phyloP scores from a whole-genome alignment of 2,329 filamentous ascomycete species.

The Cladophialophora immunda region DNA sequence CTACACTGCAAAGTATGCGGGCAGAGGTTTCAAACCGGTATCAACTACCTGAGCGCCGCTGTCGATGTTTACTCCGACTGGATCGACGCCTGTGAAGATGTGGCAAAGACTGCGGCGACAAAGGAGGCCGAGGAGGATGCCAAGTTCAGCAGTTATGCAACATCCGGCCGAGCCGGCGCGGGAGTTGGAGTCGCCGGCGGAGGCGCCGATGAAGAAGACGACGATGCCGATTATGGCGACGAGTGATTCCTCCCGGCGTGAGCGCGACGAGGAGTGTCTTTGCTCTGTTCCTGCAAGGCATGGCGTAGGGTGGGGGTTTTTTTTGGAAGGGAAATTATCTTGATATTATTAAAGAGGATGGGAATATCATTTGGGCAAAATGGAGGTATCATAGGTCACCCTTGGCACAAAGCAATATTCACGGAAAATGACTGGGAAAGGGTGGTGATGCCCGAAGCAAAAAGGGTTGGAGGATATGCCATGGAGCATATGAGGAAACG shows the following conservation, averaged over 20 bases:
- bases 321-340: not conserved
- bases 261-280: not conserved
- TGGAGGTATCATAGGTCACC: not conserved
- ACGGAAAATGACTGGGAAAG: not conserved
- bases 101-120: slow-evolving; percentile 67
- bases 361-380: not conserved
- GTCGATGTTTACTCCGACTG: slow-evolving; percentile 98
- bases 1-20: slow-evolving; percentile 92
- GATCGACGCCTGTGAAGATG: slow-evolving; percentile 90
- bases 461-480: not conserved
- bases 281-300: not conserved
- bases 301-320: not conserved
- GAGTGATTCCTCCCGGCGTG: slow-evolving; percentile 23
- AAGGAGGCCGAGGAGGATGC: slow-evolving; percentile 41
- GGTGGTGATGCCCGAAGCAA: not conserved
- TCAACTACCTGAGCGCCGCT: slow-evolving; percentile 83
- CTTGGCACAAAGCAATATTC: not conserved
- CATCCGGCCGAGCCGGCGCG: slow-evolving; percentile 42
- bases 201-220: slow-evolving; percentile 42
- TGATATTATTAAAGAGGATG: not conserved
- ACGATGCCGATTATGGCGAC: slow-evolving; percentile 58
- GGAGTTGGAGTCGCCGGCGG: slow-evolving; percentile 36
- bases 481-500: not conserved
- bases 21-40: slow-evolving; percentile 89
- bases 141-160: slow-evolving; percentile 42